Evolutionary conservation across 2,329 filamentous ascomycete species (phyloP).

Genomic region (Cercospora beticola): DNA sequence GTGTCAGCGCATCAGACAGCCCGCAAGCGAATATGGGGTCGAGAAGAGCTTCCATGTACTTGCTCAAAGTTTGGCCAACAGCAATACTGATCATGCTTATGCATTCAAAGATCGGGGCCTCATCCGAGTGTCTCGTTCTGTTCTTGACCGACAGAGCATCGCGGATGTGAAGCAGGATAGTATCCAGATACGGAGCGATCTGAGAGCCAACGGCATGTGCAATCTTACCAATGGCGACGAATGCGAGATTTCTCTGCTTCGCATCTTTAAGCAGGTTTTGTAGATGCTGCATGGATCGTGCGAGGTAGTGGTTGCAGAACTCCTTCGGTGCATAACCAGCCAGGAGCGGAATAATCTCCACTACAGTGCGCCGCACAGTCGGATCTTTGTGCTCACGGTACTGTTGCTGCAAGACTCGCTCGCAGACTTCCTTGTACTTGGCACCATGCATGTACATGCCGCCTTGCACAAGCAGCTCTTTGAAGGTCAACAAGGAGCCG

Average conservation of each 20-base stretch:
- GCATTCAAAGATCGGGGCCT: constrained; percentile 87
- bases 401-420: constrained; percentile 71
- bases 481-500: constrained; percentile 88
- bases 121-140: constrained; percentile 59
- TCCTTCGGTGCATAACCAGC: constrained; percentile 90
- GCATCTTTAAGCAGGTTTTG: constrained; percentile 92
- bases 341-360: constrained; percentile 85
- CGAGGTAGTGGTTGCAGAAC: constrained; percentile 82
- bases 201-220: constrained; percentile 94
- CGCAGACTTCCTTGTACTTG: constrained; percentile 81
- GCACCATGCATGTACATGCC: constrained; percentile 99
- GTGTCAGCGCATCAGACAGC: constrained; percentile 86
- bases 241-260: constrained; percentile 90
- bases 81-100: constrained; percentile 95
- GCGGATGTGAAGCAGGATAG: constrained; percentile 87
- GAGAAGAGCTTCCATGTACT: constrained; percentile 93
- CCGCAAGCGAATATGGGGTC: constrained; percentile 98
- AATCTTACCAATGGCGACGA: constrained; percentile 92
- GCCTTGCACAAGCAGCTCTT: constrained; percentile 88
- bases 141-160: constrained; percentile 85
- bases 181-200: constrained; percentile 92
- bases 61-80: constrained; percentile 93
- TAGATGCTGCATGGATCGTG: constrained; percentile 96
- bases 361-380: constrained; percentile 84
- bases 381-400: constrained; percentile 91